Percentiles rank a stretch among this genome's conserved stretches.
Evolutionary conservation across 495 filamentous ascomycete species (phyloP).

Genomic region (Delitschia confertaspora): DNA sequence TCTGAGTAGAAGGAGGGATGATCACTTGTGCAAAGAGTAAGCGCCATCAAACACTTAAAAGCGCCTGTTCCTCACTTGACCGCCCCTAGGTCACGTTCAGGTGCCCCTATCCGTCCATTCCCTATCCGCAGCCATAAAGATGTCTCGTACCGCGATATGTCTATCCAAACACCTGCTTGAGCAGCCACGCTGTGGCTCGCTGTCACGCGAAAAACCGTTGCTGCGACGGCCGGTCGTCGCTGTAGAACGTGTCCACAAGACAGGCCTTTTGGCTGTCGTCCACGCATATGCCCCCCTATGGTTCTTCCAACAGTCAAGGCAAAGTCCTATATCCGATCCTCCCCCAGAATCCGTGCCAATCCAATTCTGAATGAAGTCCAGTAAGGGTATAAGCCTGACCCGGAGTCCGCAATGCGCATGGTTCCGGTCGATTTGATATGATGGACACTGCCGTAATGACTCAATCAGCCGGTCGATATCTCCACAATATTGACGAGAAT

Average conservation of each 20-base stretch:
- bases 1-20: too few relatives aligned
- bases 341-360: slow-evolving; percentile 22
- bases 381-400: slow-evolving; percentile 53
- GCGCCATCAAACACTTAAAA: too few relatives aligned
- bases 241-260: slow-evolving; percentile 29
- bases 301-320: slow-evolving; percentile 40
- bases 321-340: slow-evolving; percentile 39
- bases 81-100: too few relatives aligned
- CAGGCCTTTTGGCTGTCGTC: slow-evolving; percentile 31
- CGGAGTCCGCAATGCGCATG: slow-evolving; percentile 72
- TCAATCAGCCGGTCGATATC: slow-evolving; percentile 47
- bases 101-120: slow-evolving; percentile 44
- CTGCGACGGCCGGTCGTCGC: slow-evolving; percentile 1
- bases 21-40: too few relatives aligned
- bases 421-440: slow-evolving; percentile 70
- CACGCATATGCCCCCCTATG: slow-evolving; percentile 29
- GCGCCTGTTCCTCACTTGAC: too few relatives aligned
- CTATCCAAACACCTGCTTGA: slow-evolving; percentile 18
- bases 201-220: background rate
- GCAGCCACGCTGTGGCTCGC: slow-evolving; percentile 2
- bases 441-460: slow-evolving; percentile 52
- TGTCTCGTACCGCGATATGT: slow-evolving; percentile 33
- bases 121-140: slow-evolving; percentile 53
- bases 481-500: slow-evolving; percentile 32
- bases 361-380: slow-evolving; percentile 52